A percentile compares a stretch with the other conserved stretches of the same genome.
phyloP scores from a whole-genome alignment of 148 eudicot species.

The Camellia granthamiana region DNA sequence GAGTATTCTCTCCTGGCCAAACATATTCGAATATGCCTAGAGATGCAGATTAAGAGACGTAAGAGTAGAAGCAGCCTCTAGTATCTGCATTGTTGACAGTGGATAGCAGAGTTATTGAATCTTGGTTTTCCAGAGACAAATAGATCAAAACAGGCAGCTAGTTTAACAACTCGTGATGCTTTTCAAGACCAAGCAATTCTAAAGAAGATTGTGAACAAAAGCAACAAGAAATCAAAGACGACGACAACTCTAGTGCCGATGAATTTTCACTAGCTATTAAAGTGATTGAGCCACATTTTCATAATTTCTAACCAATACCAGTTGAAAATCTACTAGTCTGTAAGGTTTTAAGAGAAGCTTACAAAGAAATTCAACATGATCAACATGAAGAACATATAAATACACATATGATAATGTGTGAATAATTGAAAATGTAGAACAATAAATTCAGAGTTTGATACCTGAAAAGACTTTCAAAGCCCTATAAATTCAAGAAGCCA shows the following conservation, averaged over 20 bases:
- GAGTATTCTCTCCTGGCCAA: conserved; percentile 18
- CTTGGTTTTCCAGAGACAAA: background rate
- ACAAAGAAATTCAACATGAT: no score
- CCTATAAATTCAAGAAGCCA: background rate
- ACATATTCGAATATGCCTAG: conserved; percentile 19
- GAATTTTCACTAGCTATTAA: background rate
- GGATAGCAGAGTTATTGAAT: background rate
- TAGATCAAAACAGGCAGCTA: conserved; percentile 7
- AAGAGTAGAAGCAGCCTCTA: background rate
- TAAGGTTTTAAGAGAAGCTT: no score
- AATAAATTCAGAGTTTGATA: conserved; percentile 13
- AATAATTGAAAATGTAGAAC: background rate
- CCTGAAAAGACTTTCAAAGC: conserved; percentile 20
- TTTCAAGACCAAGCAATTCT: background rate
- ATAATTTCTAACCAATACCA: no score
- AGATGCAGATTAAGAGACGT: background rate
- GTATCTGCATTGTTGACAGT: conserved; percentile 19
- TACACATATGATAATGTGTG: background rate
- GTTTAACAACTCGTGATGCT: background rate
- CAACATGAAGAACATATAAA: no score
- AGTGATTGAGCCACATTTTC: no score
- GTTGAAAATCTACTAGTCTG: no score
- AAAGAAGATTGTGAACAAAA: background rate
- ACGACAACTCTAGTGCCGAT: background rate
- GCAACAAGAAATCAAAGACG: no score